These are phyloP conservation scores for Moniliophthora roreri DNA, from an alignment of 1,284 basidiomycete species.

Conservation along the genomic window DNA sequence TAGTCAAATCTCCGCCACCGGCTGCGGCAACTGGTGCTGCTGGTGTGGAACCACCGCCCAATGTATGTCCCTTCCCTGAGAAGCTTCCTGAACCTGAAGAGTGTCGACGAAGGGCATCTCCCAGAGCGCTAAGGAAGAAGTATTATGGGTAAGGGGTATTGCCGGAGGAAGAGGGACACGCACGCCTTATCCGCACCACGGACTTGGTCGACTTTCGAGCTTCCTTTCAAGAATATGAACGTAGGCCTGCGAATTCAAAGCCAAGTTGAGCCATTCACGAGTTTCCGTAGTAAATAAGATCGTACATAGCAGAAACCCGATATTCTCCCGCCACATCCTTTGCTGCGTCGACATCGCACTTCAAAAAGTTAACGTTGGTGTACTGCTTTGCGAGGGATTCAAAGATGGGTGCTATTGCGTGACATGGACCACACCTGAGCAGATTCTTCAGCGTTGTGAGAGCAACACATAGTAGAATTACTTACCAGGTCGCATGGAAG, in stretches of 20 bases:
- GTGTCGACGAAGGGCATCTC: conserved; percentile 54
- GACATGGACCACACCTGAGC: conserved; percentile 78
- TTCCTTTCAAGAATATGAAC: conserved; percentile 74
- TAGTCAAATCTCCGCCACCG: conserved; percentile 31
- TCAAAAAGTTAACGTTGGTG: conserved; percentile 70
- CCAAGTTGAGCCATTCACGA: not conserved
- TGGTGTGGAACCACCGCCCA: conserved; percentile 48
- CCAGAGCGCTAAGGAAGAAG: conserved; percentile 47
- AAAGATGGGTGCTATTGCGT: conserved; percentile 71
- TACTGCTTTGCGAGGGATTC: conserved; percentile 69
- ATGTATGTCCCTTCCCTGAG: conserved; percentile 69
- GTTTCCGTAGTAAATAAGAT: not conserved
- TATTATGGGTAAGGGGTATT: not conserved
- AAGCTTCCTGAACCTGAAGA: conserved; percentile 47
- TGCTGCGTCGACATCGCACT: conserved; percentile 76
- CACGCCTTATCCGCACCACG: conserved; percentile 67
- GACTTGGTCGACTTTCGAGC: conserved; percentile 63
- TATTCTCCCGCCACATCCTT: conserved; percentile 63
- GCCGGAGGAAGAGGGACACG: conserved; percentile 22
- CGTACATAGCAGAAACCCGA: conserved; percentile 66
- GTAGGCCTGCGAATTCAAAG: conserved; percentile 58
- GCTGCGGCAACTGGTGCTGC: conserved; percentile 31
- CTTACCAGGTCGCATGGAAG: conserved; percentile 77
- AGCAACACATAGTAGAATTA: conserved; percentile 5
- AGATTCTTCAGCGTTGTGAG: not conserved